Evolutionary conservation across 495 filamentous ascomycete genomes (phyloP).

Genomic region (Clavariopsis aquatica): DNA sequence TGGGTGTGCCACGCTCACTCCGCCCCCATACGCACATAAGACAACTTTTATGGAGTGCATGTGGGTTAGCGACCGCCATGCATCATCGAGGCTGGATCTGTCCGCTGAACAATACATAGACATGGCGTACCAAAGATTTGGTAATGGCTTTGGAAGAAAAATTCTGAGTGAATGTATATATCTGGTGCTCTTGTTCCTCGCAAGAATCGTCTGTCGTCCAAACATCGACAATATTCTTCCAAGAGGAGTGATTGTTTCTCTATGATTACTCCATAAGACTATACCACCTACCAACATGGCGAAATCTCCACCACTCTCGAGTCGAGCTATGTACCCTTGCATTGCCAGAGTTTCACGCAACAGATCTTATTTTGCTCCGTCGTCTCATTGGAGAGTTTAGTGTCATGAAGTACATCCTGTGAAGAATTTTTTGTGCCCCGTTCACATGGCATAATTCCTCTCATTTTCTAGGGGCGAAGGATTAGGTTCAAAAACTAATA

Average conservation of each 20-base stretch:
- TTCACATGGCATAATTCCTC: conserved; percentile 57
- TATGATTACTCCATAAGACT: neutral
- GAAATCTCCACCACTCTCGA: neutral
- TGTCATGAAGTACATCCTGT: conserved; percentile 55
- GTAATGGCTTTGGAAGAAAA: neutral
- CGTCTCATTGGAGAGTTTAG: neutral
- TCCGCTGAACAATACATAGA: conserved; percentile 7
- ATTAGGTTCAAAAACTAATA: conserved; percentile 60
- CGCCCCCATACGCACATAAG: neutral
- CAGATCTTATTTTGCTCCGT: neutral
- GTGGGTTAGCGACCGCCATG: neutral
- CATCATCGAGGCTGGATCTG: neutral
- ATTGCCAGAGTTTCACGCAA: neutral
- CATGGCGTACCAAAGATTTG: neutral
- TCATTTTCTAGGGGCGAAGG: conserved; percentile 61
- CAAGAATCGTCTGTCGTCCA: neutral
- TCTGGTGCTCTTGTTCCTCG: neutral
- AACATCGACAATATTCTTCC: neutral
- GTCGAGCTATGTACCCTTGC: neutral
- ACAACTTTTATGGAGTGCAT: neutral
- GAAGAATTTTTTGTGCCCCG: conserved; percentile 50
- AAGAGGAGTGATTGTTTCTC: neutral
- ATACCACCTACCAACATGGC: neutral
- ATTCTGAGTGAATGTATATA: neutral
- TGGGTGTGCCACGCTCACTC: conserved; percentile 3